These are phyloP conservation scores for Drechslerella dactyloides DNA, from an alignment of 2,329 filamentous ascomycete species.

Conservation along the genomic window DNA sequence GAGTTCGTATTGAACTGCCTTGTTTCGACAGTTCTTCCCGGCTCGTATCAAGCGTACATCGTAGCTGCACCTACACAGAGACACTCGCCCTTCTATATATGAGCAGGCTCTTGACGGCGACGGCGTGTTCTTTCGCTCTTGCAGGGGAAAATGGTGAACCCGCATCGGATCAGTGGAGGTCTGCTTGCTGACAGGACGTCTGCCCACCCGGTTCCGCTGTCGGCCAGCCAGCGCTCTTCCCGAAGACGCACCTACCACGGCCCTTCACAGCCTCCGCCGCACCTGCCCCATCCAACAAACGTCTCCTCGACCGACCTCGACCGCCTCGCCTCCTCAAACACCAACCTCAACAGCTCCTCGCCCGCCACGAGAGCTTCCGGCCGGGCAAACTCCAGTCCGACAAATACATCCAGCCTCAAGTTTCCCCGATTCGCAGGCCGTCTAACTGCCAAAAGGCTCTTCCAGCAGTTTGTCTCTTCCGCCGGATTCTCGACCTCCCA, in stretches of 20 bases:
- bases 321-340: constrained; percentile 31
- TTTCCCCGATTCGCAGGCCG: constrained; percentile 42
- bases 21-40: constrained; percentile 24
- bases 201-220: constrained; percentile 16
- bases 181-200: constrained; percentile 35
- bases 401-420: constrained; percentile 41
- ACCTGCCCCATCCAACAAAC: constrained; percentile 6
- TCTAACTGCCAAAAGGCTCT: constrained; percentile 52
- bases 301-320: constrained; percentile 20
- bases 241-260: constrained; percentile 37
- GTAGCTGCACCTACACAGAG: no score
- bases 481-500: constrained; percentile 45
- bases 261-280: constrained; percentile 5
- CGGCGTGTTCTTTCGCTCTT: constrained; percentile 7
- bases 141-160: constrained; percentile 47
- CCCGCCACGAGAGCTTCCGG: constrained; percentile 34
- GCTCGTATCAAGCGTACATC: constrained; percentile 17
- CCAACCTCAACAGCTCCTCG: constrained; percentile 4
- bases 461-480: constrained; percentile 54
- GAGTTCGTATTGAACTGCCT: constrained; percentile 37
- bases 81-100: no score
- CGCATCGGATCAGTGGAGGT: constrained; percentile 36
- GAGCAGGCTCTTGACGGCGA: constrained; percentile 1
- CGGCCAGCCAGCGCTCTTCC: constrained; percentile 9
- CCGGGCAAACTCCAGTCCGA: constrained; percentile 37